These are phyloP conservation scores for Penicillium vulpinum DNA, from an alignment of 2,329 filamentous ascomycete genomes.

Conservation along the genomic window DNA sequence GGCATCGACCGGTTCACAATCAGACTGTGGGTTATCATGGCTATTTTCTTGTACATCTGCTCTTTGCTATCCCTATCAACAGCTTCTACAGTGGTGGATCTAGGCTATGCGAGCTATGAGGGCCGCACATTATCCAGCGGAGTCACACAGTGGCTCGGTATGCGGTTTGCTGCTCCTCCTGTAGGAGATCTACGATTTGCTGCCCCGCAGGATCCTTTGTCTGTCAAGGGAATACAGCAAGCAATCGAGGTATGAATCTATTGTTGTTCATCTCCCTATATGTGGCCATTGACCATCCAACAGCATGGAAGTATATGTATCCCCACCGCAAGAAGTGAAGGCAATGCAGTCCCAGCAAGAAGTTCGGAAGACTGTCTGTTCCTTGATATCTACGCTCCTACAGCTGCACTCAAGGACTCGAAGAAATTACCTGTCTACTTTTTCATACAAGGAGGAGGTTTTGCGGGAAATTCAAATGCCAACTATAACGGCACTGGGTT, in stretches of 20 bases:
- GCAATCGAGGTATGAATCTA: slow-evolving; percentile 54
- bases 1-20: slow-evolving; percentile 4
- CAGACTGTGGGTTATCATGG: slow-evolving; percentile 9
- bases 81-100: slow-evolving; percentile 52
- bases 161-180: slow-evolving; percentile 72
- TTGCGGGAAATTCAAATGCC: slow-evolving; percentile 59
- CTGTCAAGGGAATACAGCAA: slow-evolving; percentile 48
- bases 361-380: slow-evolving; percentile 48
- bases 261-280: not conserved
- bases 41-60: slow-evolving; percentile 15
- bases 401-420: slow-evolving; percentile 21
- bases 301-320: slow-evolving; percentile 59
- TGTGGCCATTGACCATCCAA: slow-evolving; percentile 9
- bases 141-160: slow-evolving; percentile 70
- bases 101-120: slow-evolving; percentile 67
- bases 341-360: slow-evolving; percentile 52
- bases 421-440: slow-evolving; percentile 63
- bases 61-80: slow-evolving; percentile 18
- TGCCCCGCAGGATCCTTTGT: slow-evolving; percentile 63
- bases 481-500: slow-evolving; percentile 64
- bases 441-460: slow-evolving; percentile 63
- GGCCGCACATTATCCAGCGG: slow-evolving; percentile 58
- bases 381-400: slow-evolving; percentile 44
- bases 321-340: slow-evolving; percentile 62
- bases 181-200: slow-evolving; percentile 65